These are phyloP conservation scores for Phlebiopsis flavidoalba DNA, from an alignment of 768 basidiomycete species.

Conservation along the genomic window DNA sequence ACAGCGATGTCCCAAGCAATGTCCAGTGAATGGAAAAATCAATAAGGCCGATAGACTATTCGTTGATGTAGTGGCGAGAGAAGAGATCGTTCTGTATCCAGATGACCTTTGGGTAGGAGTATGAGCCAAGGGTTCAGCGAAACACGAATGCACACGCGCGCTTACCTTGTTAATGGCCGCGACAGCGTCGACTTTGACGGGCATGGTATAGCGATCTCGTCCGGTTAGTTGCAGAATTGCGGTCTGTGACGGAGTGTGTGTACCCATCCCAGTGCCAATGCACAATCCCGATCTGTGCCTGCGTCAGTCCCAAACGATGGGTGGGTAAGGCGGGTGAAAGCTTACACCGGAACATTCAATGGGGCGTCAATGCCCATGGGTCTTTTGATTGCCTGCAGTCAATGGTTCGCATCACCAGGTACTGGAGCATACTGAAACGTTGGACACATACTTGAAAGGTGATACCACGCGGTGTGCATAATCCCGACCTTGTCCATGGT, in stretches of 20 bases:
- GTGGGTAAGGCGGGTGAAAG: neutral
- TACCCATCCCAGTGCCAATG: constrained; percentile 40
- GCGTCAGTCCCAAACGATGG: constrained; percentile 13
- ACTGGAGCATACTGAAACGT: neutral
- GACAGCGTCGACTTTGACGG: constrained; percentile 35
- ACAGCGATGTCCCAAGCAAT: neutral
- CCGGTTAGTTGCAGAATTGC: constrained; percentile 37
- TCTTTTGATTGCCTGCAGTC: constrained; percentile 26
- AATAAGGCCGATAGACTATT: constrained; percentile 10
- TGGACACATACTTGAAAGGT: constrained; percentile 28
- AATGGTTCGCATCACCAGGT: neutral
- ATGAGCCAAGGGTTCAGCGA: neutral
- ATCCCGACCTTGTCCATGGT: constrained; percentile 41
- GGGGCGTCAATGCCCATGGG: constrained; percentile 27
- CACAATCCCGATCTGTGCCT: constrained; percentile 36
- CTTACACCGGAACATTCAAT: constrained; percentile 31
- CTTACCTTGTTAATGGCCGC: constrained; percentile 41
- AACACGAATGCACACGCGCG: neutral
- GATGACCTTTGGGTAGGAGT: constrained; percentile 27
- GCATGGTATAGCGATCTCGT: constrained; percentile 24
- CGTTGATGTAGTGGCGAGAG: constrained; percentile 37
- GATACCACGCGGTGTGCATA: constrained; percentile 44
- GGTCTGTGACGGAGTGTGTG: constrained; percentile 38
- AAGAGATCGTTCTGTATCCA: constrained; percentile 50
- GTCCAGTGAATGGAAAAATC: neutral